Base-by-base conservation (phyloP, 305 asterid species). In the Fraxinus platypoda region DNA sequence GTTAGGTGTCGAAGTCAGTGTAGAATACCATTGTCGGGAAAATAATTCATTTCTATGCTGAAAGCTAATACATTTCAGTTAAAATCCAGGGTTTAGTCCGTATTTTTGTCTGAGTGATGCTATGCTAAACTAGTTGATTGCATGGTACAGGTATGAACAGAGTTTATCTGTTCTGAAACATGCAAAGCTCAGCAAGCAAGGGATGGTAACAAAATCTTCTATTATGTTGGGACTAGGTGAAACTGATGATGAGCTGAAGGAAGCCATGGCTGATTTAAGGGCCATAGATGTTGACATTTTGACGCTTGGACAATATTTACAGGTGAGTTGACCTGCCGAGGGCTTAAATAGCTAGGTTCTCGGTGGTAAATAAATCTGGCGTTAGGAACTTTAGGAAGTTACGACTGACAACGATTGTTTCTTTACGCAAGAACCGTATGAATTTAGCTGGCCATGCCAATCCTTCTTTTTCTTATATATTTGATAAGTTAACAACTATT, bases 201-300 rank as follows among this genome's bases (percentile, higher is more conserved):
- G 98, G 83, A 94, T 94, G 98, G 88, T 96, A 75, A 96, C 99
- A 43, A 96, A 96, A 89, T 82, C 99, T 43, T 94, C 98, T 73
- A 89, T 96, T 38, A 96, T 96, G 99, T 87, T 96, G 92, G 99
- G 99, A 80, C 97, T 96, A 77, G 98, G 99, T 82, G 99, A 96
- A 91, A 93, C 92, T 81, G 95, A 93, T 87, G 95, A 93, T 77
- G 99, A 96, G 89, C 84, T 96, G 77, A 91, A 94, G 90, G 92
- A 93, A 89, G 88, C 97, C 87, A 94, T 96, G 98, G 87, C 93
- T 64, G 98, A 94, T 87, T 87, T 96, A 84, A 89, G 99, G 91
- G 93, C 94, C 70, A 96, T 93, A 81, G 94, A 83, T 85, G 98
- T 96, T 8, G 98, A 96, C 87, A 94, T 96, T 87, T 88, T 96